A percentile compares a stretch with the other conserved stretches of the same genome.
Evolutionary conservation across 305 asterid genomes (phyloP).

Genomic region (Solanum chacoense): DNA sequence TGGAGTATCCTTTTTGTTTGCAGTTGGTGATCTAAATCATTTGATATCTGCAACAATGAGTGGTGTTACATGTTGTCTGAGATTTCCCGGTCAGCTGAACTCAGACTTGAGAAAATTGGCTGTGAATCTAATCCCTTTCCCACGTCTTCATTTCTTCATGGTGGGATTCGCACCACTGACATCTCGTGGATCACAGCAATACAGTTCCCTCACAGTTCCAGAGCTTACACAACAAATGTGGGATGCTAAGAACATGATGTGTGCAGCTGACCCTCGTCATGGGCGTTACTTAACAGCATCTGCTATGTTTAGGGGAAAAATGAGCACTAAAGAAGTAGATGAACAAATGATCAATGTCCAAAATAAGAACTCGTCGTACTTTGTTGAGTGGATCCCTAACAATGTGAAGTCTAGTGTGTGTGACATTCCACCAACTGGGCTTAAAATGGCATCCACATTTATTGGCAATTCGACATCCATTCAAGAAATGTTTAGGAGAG

Average conservation of each 20-base stretch:
- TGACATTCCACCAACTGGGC: conserved; percentile 13
- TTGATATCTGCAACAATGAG: conserved; percentile 15
- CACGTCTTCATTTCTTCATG: conserved; percentile 17
- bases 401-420: conserved; percentile 15
- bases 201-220: conserved; percentile 9
- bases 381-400: conserved; percentile 17
- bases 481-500: conserved; percentile 18
- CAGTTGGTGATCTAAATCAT: conserved; percentile 16
- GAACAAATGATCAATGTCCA: conserved; percentile 17
- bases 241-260: conserved; percentile 15
- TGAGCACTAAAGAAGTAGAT: conserved; percentile 15
- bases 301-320: conserved; percentile 12
- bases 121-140: conserved; percentile 8
- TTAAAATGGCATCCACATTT: conserved; percentile 10
- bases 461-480: conserved; percentile 8
- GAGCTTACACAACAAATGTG: conserved; percentile 14
- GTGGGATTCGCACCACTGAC: conserved; percentile 13
- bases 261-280: conserved; percentile 15
- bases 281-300: conserved; percentile 14
- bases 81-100: conserved; percentile 15
- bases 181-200: conserved; percentile 13
- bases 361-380: conserved; percentile 16
- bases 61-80: conserved; percentile 12
- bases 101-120: conserved; percentile 8
- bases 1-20: background rate